Base-by-base conservation (phyloP, 108 stramenopile species). In the Cyclotella distinguenda region DNA sequence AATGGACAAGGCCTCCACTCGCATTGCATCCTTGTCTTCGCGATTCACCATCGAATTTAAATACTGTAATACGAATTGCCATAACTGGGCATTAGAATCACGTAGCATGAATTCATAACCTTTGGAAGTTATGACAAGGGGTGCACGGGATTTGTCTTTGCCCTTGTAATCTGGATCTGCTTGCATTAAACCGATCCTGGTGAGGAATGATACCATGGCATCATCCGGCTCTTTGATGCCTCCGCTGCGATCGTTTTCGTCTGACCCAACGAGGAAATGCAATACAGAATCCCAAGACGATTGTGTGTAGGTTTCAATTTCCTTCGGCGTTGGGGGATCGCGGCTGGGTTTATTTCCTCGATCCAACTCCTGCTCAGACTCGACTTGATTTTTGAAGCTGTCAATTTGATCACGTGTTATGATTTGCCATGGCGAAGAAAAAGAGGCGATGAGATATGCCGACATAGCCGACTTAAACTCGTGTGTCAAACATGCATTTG, bases 21-120 rank as follows among this genome's bases (percentile, higher is more conserved):
- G 56, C 25, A 74, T 52, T 6, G 54, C 53, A 34, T 86, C 84
- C 50, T 77, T 79, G 18, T 49, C 30, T 4, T 70, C 79, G 38
- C 62, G 62, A 46, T 76, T 69, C 23, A 39, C 50, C 49, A 82
- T 23, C 18, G 65, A 56, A 45, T 79, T 62, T 21, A 93, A 53
- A 67, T 93, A 93, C 60, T 89, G 86, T 18, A 90, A 66, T 16
- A 89, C 75, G 64, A 93, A 89, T 56, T 89, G 91, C 91, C 91
- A 93, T 0, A 90, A 87, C 67, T 93, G 91, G 18, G 85, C 83
- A 22, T 83, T 65, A 25, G 74, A 82, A 51, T 93, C 91, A 42
- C 83, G 80, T 23, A 93, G 60, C 91, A 93, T 89, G 49, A 93
- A 93, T 56, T 93, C 91, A 61, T 93, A 93, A 22, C 91, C 91